Conservation (phyloP, 2,329 filamentous ascomycete species). For the Fusarium equiseti region DNA sequence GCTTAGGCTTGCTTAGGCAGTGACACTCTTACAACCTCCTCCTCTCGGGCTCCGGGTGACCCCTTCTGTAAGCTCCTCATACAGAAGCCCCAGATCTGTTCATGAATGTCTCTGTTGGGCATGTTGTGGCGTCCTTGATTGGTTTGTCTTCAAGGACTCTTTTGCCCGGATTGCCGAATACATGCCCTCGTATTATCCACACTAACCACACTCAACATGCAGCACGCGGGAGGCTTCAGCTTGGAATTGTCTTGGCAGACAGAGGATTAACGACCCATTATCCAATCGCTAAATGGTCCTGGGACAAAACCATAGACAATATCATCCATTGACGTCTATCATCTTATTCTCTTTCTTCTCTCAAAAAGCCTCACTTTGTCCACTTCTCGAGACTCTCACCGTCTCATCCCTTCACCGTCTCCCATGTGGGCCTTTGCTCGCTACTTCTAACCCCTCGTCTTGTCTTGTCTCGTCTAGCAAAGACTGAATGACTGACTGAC, state of each 20-base stretch:
- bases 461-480: slow-evolving; percentile 3
- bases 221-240: slow-evolving; percentile 31
- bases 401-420: slow-evolving; percentile 23
- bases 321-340: slow-evolving; percentile 24
- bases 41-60: slow-evolving; percentile 18
- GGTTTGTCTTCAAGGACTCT: slow-evolving; percentile 23
- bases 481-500: slow-evolving; percentile 11
- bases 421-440: slow-evolving; percentile 21
- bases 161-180: slow-evolving; percentile 24
- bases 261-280: slow-evolving; percentile 25
- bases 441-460: slow-evolving; percentile 37
- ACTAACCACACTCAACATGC: slow-evolving; percentile 36
- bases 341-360: slow-evolving; percentile 3
- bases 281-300: slow-evolving; percentile 13
- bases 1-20: slow-evolving; percentile 2
- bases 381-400: not conserved
- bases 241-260: slow-evolving; percentile 24
- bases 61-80: slow-evolving; percentile 3
- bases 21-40: slow-evolving; percentile 1
- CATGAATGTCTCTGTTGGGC: slow-evolving; percentile 12
- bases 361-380: slow-evolving; percentile 14
- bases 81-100: slow-evolving; percentile 9
- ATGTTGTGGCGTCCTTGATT: slow-evolving; percentile 25
- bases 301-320: slow-evolving; percentile 19
- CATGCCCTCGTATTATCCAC: slow-evolving; percentile 37